These are phyloP conservation scores for Discostella stelligera DNA, from an alignment of 352 stramenopile species.

Conservation along the genomic window DNA sequence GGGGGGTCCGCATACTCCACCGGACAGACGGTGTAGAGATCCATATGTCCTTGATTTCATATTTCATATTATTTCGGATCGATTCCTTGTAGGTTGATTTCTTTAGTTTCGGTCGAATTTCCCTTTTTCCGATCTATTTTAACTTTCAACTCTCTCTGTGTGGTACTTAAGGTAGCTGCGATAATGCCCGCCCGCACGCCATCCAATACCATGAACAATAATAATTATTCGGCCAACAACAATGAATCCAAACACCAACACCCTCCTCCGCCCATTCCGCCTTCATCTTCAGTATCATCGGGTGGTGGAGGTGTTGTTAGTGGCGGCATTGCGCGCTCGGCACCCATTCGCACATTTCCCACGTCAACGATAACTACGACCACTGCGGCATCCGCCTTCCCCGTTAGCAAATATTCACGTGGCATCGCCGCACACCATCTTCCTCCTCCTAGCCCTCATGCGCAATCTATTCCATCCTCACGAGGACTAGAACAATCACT, in stretches of 20 bases:
- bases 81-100: no score
- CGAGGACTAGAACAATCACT: not conserved
- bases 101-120: no score
- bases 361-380: not conserved
- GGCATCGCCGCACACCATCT: not conserved
- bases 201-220: no score
- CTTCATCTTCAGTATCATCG: not conserved
- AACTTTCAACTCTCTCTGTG: no score
- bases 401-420: not conserved
- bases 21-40: no score
- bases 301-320: not conserved
- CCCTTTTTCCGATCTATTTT: no score
- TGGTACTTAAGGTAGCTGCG: no score
- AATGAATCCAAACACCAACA: not conserved
- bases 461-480: not conserved
- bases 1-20: no score
- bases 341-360: slow-evolving; percentile 24
- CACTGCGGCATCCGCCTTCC: not conserved
- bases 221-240: not conserved
- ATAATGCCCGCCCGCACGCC: no score
- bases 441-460: not conserved
- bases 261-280: not conserved
- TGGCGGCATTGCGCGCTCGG: slow-evolving; percentile 19
- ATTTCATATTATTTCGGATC: no score
- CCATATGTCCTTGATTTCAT: no score